Evolutionary conservation across 1,284 basidiomycete genomes (phyloP).

Genomic region (Melampsora allii-populina): DNA sequence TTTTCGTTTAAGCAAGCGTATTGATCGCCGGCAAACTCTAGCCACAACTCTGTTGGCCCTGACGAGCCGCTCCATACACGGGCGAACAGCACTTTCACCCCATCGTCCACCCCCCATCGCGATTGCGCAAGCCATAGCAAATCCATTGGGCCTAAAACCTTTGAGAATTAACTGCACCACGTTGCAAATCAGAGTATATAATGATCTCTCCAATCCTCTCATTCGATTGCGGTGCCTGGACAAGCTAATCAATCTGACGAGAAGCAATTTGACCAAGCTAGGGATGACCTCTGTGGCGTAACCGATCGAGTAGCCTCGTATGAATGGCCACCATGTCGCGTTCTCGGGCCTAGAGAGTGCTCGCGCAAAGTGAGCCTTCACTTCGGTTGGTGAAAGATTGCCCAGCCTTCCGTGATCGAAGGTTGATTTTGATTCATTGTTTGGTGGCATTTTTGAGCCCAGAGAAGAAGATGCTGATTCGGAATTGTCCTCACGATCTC

Average conservation of each 20-base stretch:
- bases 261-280: neutral
- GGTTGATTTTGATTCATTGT: too few species aligned
- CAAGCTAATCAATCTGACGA: constrained; percentile 16
- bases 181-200: neutral
- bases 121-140: constrained; percentile 26
- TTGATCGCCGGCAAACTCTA: neutral
- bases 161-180: constrained; percentile 9
- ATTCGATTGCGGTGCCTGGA: neutral
- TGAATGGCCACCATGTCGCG: constrained; percentile 10
- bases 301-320: constrained; percentile 29
- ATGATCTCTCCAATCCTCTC: neutral
- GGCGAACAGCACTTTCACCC: constrained; percentile 2
- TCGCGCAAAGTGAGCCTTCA: neutral
- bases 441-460: too few species aligned
- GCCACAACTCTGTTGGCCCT: neutral
- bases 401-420: neutral
- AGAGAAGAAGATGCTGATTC: too few species aligned
- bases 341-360: constrained; percentile 5
- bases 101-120: constrained; percentile 20
- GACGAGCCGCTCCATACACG: constrained; percentile 4
- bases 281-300: constrained; percentile 21
- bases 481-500: too few species aligned
- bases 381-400: constrained; percentile 3
- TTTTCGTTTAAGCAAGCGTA: neutral
- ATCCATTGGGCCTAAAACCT: constrained; percentile 19